Base-by-base conservation (phyloP, 768 basidiomycete genomes). In the Suillus americanus region DNA sequence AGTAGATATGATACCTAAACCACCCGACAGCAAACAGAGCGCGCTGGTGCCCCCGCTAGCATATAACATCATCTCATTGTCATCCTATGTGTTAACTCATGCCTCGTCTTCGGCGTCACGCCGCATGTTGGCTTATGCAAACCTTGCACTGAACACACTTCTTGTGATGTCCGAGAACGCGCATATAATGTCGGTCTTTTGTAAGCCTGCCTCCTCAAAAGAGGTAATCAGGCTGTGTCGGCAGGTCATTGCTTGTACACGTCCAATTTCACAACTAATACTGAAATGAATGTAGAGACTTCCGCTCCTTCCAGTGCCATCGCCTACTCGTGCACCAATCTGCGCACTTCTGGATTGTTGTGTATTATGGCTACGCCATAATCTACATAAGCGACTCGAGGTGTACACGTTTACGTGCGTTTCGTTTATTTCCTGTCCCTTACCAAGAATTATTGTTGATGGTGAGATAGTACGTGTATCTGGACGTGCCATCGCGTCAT, bases 311-410 rank as follows among this genome's bases (percentile, higher is more conserved):
- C 82, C 87, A 1, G 62, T 72, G 13, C 70, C 79, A 9, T 70
- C 73, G 1, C 62, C 78, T 5, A 75, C 79, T 10, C 77, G 82
- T 59, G 79, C 86, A 1, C 82, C 83, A 1, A 66, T 88, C 30
- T 87, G 86, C 68, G 83, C 87, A 3, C 62, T 90, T 28, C 70
- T 91, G n/a, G 89, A 91, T 71, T 89, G 86, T 63, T 88, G 86
- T 67, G 79, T 88, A 7, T 77, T 91, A 16, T 91, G 88, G 88
- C 73, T 90, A 33, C 84, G 87, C 20, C 89, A 91, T 67, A 90
- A 89, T 70, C 75, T 91, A 37, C 86, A 89, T 63, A 88, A 83
- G 68, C 82, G 79, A 35, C 74, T 90, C 5, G 86, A 89, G 64
- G 81, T 84, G 0, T 76, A 80, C 35, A 82, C 83, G 7, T 89